Percentiles rank a stretch among this genome's conserved stretches.
These are phyloP conservation scores for Exophiala alcalophila DNA, from an alignment of 2,329 filamentous ascomycete genomes.

Conservation along the genomic window DNA sequence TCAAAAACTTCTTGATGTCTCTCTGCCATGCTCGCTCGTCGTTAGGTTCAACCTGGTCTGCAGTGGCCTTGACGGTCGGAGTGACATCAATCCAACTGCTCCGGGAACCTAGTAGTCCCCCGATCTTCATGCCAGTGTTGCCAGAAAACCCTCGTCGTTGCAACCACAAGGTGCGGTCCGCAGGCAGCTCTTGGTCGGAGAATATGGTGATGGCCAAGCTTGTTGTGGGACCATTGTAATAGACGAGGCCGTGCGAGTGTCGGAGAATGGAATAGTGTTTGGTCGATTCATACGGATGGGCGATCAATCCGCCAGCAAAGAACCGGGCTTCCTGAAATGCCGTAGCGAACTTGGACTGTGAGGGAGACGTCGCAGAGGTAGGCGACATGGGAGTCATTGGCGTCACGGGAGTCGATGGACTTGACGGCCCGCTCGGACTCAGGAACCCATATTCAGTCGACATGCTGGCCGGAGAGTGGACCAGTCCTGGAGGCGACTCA, in stretches of 20 bases:
- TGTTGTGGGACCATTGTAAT: slow-evolving; percentile 64
- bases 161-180: slow-evolving; percentile 61
- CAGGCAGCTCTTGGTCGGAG: slow-evolving; percentile 55
- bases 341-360: slow-evolving; percentile 31
- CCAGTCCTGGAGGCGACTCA: slow-evolving; percentile 20
- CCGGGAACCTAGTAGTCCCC: slow-evolving; percentile 59
- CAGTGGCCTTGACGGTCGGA: slow-evolving; percentile 49
- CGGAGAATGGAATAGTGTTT: slow-evolving; percentile 65
- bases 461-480: slow-evolving; percentile 20
- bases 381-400: slow-evolving; percentile 8
- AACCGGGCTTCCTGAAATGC: slow-evolving; percentile 56
- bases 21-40: slow-evolving; percentile 67
- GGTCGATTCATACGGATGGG: slow-evolving; percentile 62
- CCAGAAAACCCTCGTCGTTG: slow-evolving; percentile 68
- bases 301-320: slow-evolving; percentile 63
- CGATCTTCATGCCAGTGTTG: slow-evolving; percentile 65
- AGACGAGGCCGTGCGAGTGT: slow-evolving; percentile 62
- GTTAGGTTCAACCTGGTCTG: slow-evolving; percentile 50
- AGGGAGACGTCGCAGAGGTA: slow-evolving; percentile 3
- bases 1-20: slow-evolving; percentile 63
- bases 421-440: slow-evolving; percentile 2
- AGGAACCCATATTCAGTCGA: slow-evolving; percentile 9
- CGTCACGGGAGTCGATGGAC: slow-evolving; percentile 6
- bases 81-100: slow-evolving; percentile 67
- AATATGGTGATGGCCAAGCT: slow-evolving; percentile 64